phyloP scores from a whole-genome alignment of 1,284 basidiomycete species.

The Microbotryum lychnidis-dioicae region DNA sequence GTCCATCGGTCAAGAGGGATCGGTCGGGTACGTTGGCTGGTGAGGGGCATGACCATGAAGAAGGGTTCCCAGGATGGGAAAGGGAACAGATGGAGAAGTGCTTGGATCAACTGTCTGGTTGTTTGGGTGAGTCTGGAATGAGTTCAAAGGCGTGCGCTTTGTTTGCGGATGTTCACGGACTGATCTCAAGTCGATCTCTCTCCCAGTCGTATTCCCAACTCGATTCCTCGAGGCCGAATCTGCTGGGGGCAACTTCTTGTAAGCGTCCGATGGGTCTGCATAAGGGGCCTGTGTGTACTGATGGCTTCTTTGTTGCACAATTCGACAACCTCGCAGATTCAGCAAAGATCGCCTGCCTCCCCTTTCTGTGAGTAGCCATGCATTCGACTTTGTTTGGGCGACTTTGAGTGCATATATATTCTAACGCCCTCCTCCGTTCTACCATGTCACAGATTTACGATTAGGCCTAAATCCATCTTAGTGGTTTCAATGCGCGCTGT shows the following conservation, averaged over 20 bases:
- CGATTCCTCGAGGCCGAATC: conserved; percentile 35
- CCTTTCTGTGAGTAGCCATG: conserved; percentile 1
- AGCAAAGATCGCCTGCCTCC: conserved; percentile 13
- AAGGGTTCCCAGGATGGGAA: conserved; percentile 52
- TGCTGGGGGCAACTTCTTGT: conserved; percentile 51
- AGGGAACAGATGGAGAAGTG: conserved; percentile 81
- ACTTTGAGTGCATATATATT: too few relatives aligned
- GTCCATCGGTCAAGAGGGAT: neutral
- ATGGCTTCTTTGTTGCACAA: too few relatives aligned
- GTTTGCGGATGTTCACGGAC: neutral
- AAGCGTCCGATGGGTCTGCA: neutral
- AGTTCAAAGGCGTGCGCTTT: neutral
- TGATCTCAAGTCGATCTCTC: conserved; percentile 29
- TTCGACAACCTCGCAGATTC: neutral
- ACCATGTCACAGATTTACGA: conserved; percentile 22
- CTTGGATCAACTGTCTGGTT: conserved; percentile 65
- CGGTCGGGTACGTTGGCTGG: conserved; percentile 13
- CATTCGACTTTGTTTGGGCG: neutral
- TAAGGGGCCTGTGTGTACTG: too few relatives aligned
- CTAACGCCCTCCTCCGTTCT: too few relatives aligned
- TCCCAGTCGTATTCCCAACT: conserved; percentile 43
- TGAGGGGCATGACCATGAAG: conserved; percentile 38
- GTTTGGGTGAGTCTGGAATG: conserved; percentile 56
- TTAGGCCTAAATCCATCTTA: neutral
- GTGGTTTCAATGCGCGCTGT: too few relatives aligned